Evolutionary conservation across 164 flowering plant species (phyloP).

Genomic region (Liriodendron chinense): DNA sequence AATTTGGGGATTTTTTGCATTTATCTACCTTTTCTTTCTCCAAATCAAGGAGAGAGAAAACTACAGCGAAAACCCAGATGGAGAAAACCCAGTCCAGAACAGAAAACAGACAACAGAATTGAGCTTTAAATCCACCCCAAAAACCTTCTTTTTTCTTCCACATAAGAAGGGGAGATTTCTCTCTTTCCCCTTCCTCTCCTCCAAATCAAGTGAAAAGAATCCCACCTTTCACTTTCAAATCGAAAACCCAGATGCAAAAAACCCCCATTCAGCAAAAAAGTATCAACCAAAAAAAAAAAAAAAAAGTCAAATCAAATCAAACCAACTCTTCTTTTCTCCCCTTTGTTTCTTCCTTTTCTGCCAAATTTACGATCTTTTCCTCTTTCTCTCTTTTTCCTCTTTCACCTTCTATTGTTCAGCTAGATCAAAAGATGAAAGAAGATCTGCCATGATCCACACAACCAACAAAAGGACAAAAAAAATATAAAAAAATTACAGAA

Average conservation of each 20-base stretch:
- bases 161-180: neutral
- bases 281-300: neutral
- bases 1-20: neutral
- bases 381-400: neutral
- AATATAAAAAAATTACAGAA: neutral
- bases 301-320: neutral
- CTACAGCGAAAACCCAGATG: neutral
- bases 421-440: conserved; percentile 3
- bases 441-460: neutral
- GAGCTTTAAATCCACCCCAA: neutral
- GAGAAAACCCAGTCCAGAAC: neutral
- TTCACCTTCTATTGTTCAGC: neutral
- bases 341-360: neutral
- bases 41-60: neutral
- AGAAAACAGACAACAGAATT: neutral
- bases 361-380: neutral
- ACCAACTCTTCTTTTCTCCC: neutral
- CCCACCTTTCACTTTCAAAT: neutral
- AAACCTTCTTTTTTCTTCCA: neutral
- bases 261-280: neutral
- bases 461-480: neutral
- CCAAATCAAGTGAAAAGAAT: neutral
- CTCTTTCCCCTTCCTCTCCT: neutral
- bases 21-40: neutral
- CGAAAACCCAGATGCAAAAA: neutral